Conservation (phyloP, 2,329 filamentous ascomycete genomes). For the Trichoderma endophyticum region DNA sequence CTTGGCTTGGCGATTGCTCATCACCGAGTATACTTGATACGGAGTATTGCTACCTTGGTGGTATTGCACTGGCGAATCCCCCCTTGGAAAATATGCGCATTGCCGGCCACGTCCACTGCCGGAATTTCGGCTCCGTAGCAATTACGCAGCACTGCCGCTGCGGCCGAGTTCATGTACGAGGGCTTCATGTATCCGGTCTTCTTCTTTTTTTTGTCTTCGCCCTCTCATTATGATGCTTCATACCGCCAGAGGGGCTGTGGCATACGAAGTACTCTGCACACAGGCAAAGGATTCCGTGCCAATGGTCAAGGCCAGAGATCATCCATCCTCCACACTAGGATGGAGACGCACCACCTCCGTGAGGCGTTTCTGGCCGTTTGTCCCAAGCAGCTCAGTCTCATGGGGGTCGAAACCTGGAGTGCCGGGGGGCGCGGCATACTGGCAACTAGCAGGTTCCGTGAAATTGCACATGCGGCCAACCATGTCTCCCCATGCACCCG, state of each 20-base stretch:
- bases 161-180: background rate
- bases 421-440: constrained; percentile 10
- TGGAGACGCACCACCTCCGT: constrained; percentile 12
- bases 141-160: constrained; percentile 6
- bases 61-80: background rate
- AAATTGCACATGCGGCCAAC: constrained; percentile 11
- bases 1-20: constrained; percentile 3
- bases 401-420: constrained; percentile 11
- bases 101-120: constrained; percentile 11
- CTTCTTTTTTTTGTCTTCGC: background rate
- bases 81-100: background rate
- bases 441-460: background rate
- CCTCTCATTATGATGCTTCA: background rate
- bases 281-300: background rate
- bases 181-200: background rate
- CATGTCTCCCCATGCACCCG: background rate
- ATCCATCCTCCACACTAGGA: constrained; percentile 1
- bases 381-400: constrained; percentile 2
- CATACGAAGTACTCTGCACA: background rate
- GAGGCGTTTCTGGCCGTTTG: constrained; percentile 14
- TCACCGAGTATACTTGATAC: background rate
- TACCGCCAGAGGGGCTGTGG: background rate
- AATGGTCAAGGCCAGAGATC: background rate
- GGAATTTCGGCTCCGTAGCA: constrained; percentile 14
- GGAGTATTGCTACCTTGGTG: background rate